These are phyloP conservation scores for Globisporangium mamillatum DNA, from an alignment of 352 stramenopile species.

Conservation along the genomic window DNA sequence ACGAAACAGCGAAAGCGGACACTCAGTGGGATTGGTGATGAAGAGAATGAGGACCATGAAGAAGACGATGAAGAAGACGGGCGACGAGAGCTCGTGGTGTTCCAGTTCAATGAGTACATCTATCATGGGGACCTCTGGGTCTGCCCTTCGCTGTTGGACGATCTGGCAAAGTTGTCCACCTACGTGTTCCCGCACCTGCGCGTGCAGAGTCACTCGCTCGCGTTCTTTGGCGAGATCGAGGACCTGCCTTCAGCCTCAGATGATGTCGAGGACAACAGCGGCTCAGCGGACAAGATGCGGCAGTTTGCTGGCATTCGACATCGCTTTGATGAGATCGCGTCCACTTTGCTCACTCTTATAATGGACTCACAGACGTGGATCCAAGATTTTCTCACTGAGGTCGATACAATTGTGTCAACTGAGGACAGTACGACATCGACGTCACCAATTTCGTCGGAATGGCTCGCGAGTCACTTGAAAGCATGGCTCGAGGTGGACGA, in stretches of 20 bases:
- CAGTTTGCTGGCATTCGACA: slow-evolving; percentile 16
- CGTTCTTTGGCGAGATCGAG: slow-evolving; percentile 32
- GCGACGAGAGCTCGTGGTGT: slow-evolving; percentile 40
- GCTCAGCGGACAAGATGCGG: slow-evolving; percentile 6
- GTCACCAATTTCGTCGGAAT: slow-evolving; percentile 16
- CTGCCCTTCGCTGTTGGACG: slow-evolving; percentile 27
- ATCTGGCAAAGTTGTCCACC: slow-evolving; percentile 36
- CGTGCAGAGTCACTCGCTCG: slow-evolving; percentile 36
- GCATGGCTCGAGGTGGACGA: slow-evolving; percentile 54
- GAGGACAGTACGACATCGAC: slow-evolving; percentile 13
- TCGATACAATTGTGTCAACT: slow-evolving; percentile 26
- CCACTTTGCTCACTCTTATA: slow-evolving; percentile 36
- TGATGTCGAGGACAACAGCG: neutral
- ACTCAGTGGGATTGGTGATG: neutral
- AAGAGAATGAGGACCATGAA: slow-evolving; percentile 12
- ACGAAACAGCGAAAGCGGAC: neutral
- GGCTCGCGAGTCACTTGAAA: slow-evolving; percentile 40
- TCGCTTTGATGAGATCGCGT: slow-evolving; percentile 32
- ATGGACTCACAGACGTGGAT: slow-evolving; percentile 59
- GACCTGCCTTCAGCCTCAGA: slow-evolving; percentile 24
- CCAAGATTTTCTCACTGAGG: slow-evolving; percentile 41
- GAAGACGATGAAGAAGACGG: slow-evolving; percentile 22
- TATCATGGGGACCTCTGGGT: slow-evolving; percentile 41
- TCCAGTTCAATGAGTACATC: slow-evolving; percentile 66
- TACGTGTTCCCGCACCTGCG: slow-evolving; percentile 43